These are phyloP conservation scores for Didymella keratinophila DNA, from an alignment of 2,329 filamentous ascomycete species.

Conservation along the genomic window DNA sequence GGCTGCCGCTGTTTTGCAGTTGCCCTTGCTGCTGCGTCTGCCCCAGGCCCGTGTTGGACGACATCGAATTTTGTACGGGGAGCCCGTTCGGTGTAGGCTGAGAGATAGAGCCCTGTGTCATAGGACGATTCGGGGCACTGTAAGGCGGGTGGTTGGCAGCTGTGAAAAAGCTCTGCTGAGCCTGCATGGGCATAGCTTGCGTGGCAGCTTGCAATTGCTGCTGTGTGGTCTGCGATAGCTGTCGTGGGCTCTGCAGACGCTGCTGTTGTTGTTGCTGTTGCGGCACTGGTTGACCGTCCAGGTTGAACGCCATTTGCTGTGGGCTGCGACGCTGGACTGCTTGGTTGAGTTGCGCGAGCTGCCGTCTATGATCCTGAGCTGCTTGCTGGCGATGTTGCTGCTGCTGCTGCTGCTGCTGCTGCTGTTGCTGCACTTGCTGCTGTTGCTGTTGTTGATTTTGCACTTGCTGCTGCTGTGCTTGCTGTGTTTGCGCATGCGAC, in stretches of 20 bases:
- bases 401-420: conserved; percentile 23
- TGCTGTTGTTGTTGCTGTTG: conserved; percentile 30
- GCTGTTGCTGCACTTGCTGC: conserved; percentile 15
- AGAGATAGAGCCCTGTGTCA: conserved; percentile 28
- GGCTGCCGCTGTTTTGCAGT: conserved; percentile 23
- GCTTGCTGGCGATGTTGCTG: conserved; percentile 24
- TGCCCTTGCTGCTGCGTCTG: conserved; percentile 32
- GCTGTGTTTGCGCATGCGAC: conserved; percentile 25
- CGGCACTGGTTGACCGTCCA: conserved; percentile 29
- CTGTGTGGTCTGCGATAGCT: conserved; percentile 30
- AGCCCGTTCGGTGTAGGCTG: conserved; percentile 24
- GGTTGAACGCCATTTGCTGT: conserved; percentile 31
- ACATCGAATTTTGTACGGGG: conserved; percentile 14
- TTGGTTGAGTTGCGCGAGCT: conserved; percentile 36
- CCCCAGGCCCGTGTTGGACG: conserved; percentile 8
- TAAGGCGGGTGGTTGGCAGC: conserved; percentile 36
- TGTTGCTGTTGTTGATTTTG: too few relatives aligned
- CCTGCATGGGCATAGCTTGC: conserved; percentile 32
- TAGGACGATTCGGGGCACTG: conserved; percentile 32
- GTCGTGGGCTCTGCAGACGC: conserved; percentile 25
- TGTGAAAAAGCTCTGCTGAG: conserved; percentile 29
- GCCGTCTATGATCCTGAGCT: conserved; percentile 31
- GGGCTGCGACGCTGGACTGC: conserved; percentile 25
- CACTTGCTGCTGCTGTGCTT: conserved; percentile 29
- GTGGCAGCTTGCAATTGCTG: conserved; percentile 34